Evolutionary conservation across 352 stramenopile genomes (phyloP).

Genomic region (Phytophthora citrophthora): DNA sequence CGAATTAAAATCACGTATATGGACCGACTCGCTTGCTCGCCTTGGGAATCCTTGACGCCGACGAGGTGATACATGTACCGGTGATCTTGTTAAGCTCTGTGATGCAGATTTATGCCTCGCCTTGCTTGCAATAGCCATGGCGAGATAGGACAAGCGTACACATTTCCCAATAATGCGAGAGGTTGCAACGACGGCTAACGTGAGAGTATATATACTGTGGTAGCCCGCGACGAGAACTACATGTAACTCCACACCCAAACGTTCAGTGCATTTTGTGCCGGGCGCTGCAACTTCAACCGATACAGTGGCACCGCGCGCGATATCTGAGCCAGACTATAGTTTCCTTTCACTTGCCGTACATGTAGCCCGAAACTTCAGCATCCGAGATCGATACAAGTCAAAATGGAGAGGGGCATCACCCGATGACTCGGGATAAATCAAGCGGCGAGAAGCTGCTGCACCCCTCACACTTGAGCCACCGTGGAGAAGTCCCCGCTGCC

Average conservation of each 20-base stretch:
- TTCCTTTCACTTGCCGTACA: neutral
- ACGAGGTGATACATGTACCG: neutral
- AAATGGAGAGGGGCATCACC: neutral
- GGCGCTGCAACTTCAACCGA: constrained; percentile 3
- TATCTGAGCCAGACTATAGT: neutral
- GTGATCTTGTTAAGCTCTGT: neutral
- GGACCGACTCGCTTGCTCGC: neutral
- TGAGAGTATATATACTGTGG: neutral
- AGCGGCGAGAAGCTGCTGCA: constrained; percentile 1
- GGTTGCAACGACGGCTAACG: neutral
- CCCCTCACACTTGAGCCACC: neutral
- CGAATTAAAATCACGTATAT: constrained; percentile 1
- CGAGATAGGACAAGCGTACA: neutral
- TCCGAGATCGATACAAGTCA: neutral
- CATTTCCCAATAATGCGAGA: neutral
- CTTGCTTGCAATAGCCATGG: neutral
- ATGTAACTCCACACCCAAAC: neutral
- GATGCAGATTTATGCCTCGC: neutral
- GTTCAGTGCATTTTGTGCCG: neutral
- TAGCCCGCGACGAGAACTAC: neutral
- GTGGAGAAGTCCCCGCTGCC: neutral
- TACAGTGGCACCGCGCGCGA: constrained; percentile 4
- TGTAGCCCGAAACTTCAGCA: neutral
- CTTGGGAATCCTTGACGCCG: neutral
- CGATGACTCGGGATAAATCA: constrained; percentile 2